Base-by-base conservation (phyloP, 1,284 basidiomycete genomes). In the Inonotus hispidus region DNA sequence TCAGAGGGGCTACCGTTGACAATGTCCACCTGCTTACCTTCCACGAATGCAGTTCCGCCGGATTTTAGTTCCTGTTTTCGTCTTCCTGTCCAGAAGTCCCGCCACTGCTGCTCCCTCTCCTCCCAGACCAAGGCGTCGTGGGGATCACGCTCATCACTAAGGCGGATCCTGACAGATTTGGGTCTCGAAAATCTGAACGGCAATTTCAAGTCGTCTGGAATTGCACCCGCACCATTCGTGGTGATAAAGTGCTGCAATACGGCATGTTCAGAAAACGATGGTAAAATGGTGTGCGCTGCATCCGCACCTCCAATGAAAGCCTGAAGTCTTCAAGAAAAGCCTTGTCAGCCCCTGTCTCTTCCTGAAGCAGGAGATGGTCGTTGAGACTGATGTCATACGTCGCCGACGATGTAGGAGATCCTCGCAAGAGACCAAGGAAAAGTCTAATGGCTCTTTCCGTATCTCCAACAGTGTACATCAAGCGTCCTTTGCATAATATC, bases 381-480 rank as follows among this genome's bases (percentile, higher is more conserved):
- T 50, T 27, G 5, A 46, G 3, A 6, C 25, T 29, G 32, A 59
- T 49, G 21, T 60, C 52, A 14, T 65, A 58, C 59, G 61, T 29
- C 7, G 54, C 45, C n/a, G 43, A 41, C 13, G 45, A 50, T 8
- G 43, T 41, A 5, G 29, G 29, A 6, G 71, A 66, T 1, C 79
- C 79, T 59, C 75, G 74, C 3, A 92, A 73, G 27, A 90, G 73
- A 3, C 79, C 79, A 19, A 91, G 71, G 70, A 92, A 92, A 58
- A 83, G 76, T 47, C 76, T 75, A 50, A 92, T 83, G n/a, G 90
- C 88, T 19, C 78, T 80, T 58, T 78, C 76, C 16, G 86, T 80
- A 68, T 91, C 83, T 7, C 90, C 90, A 25, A 85, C 90, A 0
- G 87, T 89, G 67, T 92, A 92, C 58, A 90, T 71, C 55, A 92